A percentile compares a stretch with the other conserved stretches of the same genome.
These are phyloP conservation scores for Stenocarpella maydis DNA, from an alignment of 2,329 filamentous ascomycete genomes.

Conservation along the genomic window DNA sequence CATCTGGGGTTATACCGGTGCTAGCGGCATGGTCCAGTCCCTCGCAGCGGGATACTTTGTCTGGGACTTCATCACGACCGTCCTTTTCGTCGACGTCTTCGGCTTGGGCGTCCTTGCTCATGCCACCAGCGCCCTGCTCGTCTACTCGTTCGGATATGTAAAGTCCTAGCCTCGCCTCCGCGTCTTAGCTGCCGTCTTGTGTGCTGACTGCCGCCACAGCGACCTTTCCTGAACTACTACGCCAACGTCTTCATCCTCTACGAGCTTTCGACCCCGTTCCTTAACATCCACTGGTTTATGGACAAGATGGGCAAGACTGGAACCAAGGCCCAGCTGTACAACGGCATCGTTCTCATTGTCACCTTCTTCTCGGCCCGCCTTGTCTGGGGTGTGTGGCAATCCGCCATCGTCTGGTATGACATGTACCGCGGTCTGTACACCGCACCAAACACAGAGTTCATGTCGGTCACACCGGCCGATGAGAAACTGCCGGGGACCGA, in stretches of 20 bases:
- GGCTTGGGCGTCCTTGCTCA: conserved; percentile 81
- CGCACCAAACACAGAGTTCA: conserved; percentile 44
- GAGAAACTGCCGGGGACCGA: conserved; percentile 40
- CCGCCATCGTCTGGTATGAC: conserved; percentile 73
- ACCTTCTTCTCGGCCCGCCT: conserved; percentile 82
- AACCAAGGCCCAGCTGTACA: conserved; percentile 76
- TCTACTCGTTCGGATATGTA: conserved; percentile 83
- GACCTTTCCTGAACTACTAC: conserved; percentile 87
- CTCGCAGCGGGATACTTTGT: conserved; percentile 84
- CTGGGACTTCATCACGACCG: conserved; percentile 80
- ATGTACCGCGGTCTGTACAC: conserved; percentile 67
- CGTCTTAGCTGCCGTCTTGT: background rate
- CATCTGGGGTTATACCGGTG: conserved; percentile 81
- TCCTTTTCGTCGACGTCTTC: conserved; percentile 74
- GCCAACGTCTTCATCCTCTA: conserved; percentile 83
- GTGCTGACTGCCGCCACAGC: conserved; percentile 54
- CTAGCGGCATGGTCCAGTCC: conserved; percentile 75
- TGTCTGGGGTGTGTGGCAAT: conserved; percentile 79
- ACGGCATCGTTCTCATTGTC: conserved; percentile 74
- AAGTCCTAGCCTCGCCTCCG: conserved; percentile 48
- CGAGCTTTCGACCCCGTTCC: conserved; percentile 84
- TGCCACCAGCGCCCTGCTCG: conserved; percentile 75
- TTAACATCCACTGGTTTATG: conserved; percentile 93
- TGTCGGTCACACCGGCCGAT: conserved; percentile 45
- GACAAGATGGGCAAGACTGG: conserved; percentile 87